phyloP scores from a whole-genome alignment of 1,284 basidiomycete genomes.

The Microbotryum intermedium region DNA sequence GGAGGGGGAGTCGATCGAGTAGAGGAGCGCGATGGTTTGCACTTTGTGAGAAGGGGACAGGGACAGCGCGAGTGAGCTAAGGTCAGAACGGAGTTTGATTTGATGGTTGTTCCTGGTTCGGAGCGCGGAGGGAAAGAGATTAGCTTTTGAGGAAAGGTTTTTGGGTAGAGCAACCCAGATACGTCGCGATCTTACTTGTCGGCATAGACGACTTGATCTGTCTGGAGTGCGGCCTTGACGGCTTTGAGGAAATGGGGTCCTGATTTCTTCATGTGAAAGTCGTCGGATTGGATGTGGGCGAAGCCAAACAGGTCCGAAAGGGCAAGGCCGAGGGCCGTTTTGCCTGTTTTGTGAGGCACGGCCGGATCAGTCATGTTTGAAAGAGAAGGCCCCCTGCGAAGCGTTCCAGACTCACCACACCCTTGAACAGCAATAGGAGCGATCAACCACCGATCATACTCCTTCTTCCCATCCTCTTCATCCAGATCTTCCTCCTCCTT shows the following conservation, averaged over 20 bases:
- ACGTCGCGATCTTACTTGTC: conserved; percentile 56
- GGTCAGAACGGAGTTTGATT: conserved; percentile 59
- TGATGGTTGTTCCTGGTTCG: conserved; percentile 76
- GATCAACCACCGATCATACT: conserved; percentile 48
- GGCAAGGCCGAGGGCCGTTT: conserved; percentile 77
- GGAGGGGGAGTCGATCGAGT: conserved; percentile 53
- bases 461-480: conserved; percentile 20
- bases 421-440: conserved; percentile 86
- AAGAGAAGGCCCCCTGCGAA: background rate
- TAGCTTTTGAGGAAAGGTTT: too few species aligned
- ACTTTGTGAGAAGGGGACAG: conserved; percentile 44
- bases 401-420: conserved; percentile 54
- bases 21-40: conserved; percentile 68
- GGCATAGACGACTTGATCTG: conserved; percentile 70
- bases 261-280: conserved; percentile 69
- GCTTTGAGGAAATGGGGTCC: conserved; percentile 69
- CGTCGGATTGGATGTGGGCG: conserved; percentile 86
- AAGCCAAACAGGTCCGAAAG: conserved; percentile 69
- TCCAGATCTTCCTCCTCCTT: conserved; percentile 23
- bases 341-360: conserved; percentile 49
- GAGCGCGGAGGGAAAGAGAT: background rate
- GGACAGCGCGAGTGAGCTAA: conserved; percentile 43
- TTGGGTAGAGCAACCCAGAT: background rate
- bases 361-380: background rate
- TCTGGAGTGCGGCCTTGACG: conserved; percentile 55